phyloP scores from a whole-genome alignment of 1,284 basidiomycete species.

The Austroboletus sp. region DNA sequence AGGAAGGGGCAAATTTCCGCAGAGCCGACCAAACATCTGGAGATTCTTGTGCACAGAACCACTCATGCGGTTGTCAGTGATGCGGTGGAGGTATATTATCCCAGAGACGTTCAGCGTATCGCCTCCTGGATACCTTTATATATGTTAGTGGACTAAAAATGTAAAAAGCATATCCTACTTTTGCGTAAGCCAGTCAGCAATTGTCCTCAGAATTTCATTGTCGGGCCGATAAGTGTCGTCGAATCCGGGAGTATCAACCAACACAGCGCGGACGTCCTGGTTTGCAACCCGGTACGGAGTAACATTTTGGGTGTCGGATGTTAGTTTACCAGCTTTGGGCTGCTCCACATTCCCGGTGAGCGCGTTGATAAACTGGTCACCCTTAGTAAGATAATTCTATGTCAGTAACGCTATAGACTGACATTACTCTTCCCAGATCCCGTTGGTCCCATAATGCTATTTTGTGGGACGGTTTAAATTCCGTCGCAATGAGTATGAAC shows the following conservation, averaged over 20 bases:
- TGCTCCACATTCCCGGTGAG: conserved; percentile 6
- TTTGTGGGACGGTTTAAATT: no score
- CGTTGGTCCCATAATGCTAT: no score
- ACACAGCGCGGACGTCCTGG: conserved; percentile 6
- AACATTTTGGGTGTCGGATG: conserved; percentile 14
- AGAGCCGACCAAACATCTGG: conserved; percentile 39
- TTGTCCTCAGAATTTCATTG: conserved; percentile 18
- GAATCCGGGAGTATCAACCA: conserved; percentile 5
- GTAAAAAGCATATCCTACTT: conserved; percentile 9
- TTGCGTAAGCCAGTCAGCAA: conserved; percentile 24
- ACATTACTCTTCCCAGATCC: no score
- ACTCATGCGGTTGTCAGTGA: conserved; percentile 42
- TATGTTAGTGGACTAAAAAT: not conserved
- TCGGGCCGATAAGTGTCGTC: conserved; percentile 25
- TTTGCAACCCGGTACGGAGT: not conserved
- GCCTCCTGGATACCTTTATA: conserved; percentile 13
- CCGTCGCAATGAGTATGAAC: no score
- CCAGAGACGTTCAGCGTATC: conserved; percentile 31
- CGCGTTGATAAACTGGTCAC: conserved; percentile 15
- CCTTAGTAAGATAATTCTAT: not conserved
- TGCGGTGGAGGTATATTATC: conserved; percentile 46
- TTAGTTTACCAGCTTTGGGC: conserved; percentile 1
- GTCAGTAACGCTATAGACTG: no score
- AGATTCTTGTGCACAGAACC: no score
- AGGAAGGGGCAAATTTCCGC: conserved; percentile 7